These are phyloP conservation scores for Schwanniomyces sp. DNA, from an alignment of 805 yeast genomes.

Conservation along the genomic window DNA sequence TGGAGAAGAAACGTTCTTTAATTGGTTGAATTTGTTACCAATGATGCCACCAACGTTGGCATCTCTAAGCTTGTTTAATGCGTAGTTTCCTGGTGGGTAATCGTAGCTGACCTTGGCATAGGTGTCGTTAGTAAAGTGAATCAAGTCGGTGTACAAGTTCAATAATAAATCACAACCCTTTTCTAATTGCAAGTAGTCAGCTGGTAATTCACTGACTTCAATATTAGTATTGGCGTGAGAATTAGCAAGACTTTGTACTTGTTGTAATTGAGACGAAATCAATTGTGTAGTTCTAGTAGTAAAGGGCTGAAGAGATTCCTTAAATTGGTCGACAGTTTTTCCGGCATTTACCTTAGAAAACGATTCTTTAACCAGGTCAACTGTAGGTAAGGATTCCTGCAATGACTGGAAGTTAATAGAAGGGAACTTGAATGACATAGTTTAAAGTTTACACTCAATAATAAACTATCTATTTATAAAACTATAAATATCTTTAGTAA, in stretches of 20 bases:
- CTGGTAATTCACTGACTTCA: conserved; percentile 72
- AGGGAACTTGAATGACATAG: conserved; percentile 41
- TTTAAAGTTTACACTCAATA: too few species aligned
- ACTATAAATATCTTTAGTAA: too few species aligned
- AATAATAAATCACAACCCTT: conserved; percentile 64
- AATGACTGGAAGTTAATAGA: conserved; percentile 35
- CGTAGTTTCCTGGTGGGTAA: conserved; percentile 65
- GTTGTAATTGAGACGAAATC: conserved; percentile 62
- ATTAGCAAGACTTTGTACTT: conserved; percentile 41
- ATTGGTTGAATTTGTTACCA: conserved; percentile 54
- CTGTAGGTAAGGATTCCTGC: conserved; percentile 42
- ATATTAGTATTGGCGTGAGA: conserved; percentile 36
- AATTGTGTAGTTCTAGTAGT: conserved; percentile 60
- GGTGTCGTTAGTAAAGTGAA: conserved; percentile 47
- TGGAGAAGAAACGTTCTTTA: conserved; percentile 63
- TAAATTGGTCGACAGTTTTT: conserved; percentile 46
- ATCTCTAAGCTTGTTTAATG: conserved; percentile 57
- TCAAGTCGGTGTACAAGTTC: conserved; percentile 53
- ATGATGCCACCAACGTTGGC: conserved; percentile 62
- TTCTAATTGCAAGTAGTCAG: conserved; percentile 68
- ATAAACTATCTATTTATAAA: too few species aligned
- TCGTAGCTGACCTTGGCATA: conserved; percentile 77
- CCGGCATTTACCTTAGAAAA: conserved; percentile 35
- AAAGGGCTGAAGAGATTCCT: conserved; percentile 49
- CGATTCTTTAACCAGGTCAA: conserved; percentile 38